phyloP scores from a whole-genome alignment of 257 asterid genomes.

The Solanum appendiculatum region DNA sequence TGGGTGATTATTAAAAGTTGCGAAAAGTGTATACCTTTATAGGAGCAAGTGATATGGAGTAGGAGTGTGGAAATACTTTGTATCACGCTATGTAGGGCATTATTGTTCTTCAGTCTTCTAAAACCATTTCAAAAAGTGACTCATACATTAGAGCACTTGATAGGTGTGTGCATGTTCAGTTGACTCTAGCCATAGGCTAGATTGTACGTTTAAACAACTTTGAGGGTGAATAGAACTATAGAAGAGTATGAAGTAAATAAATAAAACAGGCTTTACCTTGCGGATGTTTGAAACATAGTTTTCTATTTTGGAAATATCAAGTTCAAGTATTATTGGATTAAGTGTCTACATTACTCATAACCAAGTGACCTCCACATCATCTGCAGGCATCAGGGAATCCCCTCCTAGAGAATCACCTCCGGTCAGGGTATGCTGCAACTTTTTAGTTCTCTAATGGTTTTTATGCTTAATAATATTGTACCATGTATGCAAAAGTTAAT shows the following conservation, averaged over 20 bases:
- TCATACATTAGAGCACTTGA: neutral
- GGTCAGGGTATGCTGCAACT: constrained; percentile 33
- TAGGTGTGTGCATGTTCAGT: neutral
- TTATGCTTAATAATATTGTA: constrained; percentile 5
- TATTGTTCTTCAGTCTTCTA: neutral
- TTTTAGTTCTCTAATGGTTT: neutral
- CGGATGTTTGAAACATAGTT: neutral
- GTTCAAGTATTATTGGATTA: neutral
- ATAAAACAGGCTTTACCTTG: neutral
- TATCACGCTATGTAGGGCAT: neutral
- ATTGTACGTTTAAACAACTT: neutral
- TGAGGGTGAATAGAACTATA: neutral
- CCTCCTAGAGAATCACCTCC: constrained; percentile 35
- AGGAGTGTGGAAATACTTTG: neutral
- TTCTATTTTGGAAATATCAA: neutral
- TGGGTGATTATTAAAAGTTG: neutral
- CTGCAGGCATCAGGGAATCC: constrained; percentile 41
- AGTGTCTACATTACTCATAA: neutral
- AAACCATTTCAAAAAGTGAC: neutral
- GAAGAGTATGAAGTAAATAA: neutral
- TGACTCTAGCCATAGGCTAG: neutral
- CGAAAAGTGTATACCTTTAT: neutral
- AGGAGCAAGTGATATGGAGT: neutral
- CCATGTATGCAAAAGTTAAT: neutral
- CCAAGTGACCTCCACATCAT: constrained; percentile 6